Conservation (phyloP, 108 stramenopile genomes). For the Epipyxis sp. region DNA sequence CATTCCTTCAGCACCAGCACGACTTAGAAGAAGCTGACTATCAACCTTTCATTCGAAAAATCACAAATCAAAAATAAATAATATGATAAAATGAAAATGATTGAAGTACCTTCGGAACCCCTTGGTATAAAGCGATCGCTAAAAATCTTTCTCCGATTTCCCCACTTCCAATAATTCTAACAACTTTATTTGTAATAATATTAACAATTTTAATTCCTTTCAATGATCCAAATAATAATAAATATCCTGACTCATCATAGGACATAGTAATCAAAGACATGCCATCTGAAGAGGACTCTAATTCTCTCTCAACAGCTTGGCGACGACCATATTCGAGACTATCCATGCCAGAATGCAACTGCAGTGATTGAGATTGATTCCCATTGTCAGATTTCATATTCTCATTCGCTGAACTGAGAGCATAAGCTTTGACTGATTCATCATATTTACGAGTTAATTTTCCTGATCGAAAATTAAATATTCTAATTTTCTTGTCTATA, state of each 20-base stretch:
- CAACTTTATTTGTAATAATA: slow-evolving; percentile 64
- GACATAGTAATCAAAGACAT: slow-evolving; percentile 42
- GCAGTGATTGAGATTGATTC: no score
- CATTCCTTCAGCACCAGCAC: slow-evolving; percentile 46
- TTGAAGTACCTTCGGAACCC: slow-evolving; percentile 81
- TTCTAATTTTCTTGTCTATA: slow-evolving; percentile 74
- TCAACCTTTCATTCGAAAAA: no score
- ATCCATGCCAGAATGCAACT: no score
- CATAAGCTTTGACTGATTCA: slow-evolving; percentile 72
- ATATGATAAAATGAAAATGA: no score
- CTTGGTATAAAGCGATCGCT: slow-evolving; percentile 70
- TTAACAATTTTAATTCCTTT: slow-evolving; percentile 90
- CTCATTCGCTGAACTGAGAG: not conserved
- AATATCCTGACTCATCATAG: slow-evolving; percentile 80
- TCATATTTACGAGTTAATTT: slow-evolving; percentile 77
- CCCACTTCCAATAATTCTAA: slow-evolving; percentile 68
- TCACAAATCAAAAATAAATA: no score
- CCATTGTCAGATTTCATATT: not conserved
- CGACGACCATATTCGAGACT: slow-evolving; percentile 80
- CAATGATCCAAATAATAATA: slow-evolving; percentile 76
- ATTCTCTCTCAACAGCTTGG: slow-evolving; percentile 77
- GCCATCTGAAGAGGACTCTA: slow-evolving; percentile 60
- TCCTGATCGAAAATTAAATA: slow-evolving; percentile 72
- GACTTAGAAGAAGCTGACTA: slow-evolving; percentile 5
- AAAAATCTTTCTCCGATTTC: slow-evolving; percentile 85